These are phyloP conservation scores for Yamadazyma kanchanaburiensis DNA, from an alignment of 1,139 yeast species.

Conservation along the genomic window DNA sequence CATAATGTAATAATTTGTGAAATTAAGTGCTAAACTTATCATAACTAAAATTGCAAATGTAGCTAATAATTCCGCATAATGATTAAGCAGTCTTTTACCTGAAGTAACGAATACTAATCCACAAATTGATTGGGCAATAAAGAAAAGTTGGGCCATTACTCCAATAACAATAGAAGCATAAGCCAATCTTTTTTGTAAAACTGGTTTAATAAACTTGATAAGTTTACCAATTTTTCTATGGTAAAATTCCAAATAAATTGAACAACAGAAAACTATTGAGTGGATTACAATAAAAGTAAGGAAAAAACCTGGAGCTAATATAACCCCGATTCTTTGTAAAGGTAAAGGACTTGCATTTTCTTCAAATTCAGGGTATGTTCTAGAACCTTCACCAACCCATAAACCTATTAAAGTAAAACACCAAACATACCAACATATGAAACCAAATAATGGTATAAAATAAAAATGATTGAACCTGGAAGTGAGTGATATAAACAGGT, in stretches of 20 bases:
- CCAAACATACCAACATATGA: slow-evolving; percentile 25
- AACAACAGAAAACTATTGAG: slow-evolving; percentile 21
- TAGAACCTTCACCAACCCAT: slow-evolving; percentile 21
- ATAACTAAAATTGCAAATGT: slow-evolving; percentile 23
- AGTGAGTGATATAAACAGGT: slow-evolving; percentile 14
- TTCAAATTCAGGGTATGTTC: slow-evolving; percentile 19
- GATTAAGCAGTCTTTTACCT: slow-evolving; percentile 17
- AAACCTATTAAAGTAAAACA: slow-evolving; percentile 22
- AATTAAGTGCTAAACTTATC: slow-evolving; percentile 23
- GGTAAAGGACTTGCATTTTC: slow-evolving; percentile 19
- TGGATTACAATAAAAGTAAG: slow-evolving; percentile 21
- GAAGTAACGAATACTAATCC: slow-evolving; percentile 20
- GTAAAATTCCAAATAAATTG: slow-evolving; percentile 28
- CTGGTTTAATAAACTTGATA: slow-evolving; percentile 27
- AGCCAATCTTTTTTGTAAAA: slow-evolving; percentile 23
- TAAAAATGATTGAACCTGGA: slow-evolving; percentile 26
- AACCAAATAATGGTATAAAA: slow-evolving; percentile 25
- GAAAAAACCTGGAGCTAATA: slow-evolving; percentile 24
- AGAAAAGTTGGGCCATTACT: slow-evolving; percentile 22
- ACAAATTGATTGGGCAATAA: slow-evolving; percentile 21
- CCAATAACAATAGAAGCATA: slow-evolving; percentile 24
- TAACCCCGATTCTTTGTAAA: slow-evolving; percentile 26
- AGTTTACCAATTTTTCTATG: slow-evolving; percentile 30
- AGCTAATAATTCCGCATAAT: slow-evolving; percentile 23
- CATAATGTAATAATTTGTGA: slow-evolving; percentile 29